These are phyloP conservation scores for Roridomyces roridus DNA, from an alignment of 768 basidiomycete genomes.

Conservation along the genomic window DNA sequence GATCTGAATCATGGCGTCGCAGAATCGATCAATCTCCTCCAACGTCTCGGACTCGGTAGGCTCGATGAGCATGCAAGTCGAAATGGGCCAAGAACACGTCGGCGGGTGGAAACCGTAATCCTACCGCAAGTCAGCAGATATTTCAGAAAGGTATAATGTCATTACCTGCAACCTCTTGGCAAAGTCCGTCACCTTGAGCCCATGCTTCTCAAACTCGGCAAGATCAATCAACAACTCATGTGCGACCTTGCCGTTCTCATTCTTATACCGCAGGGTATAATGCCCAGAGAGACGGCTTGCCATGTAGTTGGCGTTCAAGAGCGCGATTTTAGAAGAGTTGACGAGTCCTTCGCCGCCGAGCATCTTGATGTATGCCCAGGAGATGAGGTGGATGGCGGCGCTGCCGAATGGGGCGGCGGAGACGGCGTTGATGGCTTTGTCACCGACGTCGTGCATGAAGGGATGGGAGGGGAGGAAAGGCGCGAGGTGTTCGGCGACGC, in stretches of 20 bases:
- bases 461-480: constrained; percentile 96
- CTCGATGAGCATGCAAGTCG: constrained; percentile 97
- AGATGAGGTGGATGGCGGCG: constrained; percentile 93
- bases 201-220: constrained; percentile 91
- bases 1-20: constrained; percentile 98
- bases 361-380: constrained; percentile 99
- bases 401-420: constrained; percentile 94
- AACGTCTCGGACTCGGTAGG: constrained; percentile 96
- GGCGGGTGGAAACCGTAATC: constrained; percentile 97
- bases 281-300: constrained; percentile 83
- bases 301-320: constrained; percentile 98
- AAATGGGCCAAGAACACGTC: constrained; percentile 97
- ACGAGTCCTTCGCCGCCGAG: constrained; percentile 92
- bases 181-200: constrained; percentile 93
- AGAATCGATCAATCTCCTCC: constrained; percentile 95
- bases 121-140: constrained; percentile 38
- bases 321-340: constrained; percentile 83
- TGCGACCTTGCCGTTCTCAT: constrained; percentile 89
- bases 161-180: constrained; percentile 91
- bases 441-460: constrained; percentile 65
- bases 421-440: constrained; percentile 84
- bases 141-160: background rate
- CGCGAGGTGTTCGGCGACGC: constrained; percentile 90
- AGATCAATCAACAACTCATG: constrained; percentile 96
- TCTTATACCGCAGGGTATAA: constrained; percentile 90